Base-by-base conservation (phyloP, 495 filamentous ascomycete species). In the Thozetella sp. region DNA sequence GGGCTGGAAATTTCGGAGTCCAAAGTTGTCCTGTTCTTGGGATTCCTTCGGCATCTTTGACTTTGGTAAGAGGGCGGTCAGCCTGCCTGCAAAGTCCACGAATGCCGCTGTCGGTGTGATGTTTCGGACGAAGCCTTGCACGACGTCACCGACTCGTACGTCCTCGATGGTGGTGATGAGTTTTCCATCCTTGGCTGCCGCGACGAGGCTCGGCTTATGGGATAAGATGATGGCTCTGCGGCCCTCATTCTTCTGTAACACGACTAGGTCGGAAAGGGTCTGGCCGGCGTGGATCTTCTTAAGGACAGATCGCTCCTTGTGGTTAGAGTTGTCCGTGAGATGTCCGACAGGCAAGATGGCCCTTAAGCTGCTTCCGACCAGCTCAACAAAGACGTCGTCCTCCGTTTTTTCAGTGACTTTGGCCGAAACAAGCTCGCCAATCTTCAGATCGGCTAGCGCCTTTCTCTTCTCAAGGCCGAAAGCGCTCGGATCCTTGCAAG, bases 401-500 rank as follows among this genome's bases (percentile, higher is more conserved):
- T 86, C 85, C 2, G 90, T 89, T 75, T 97, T 97, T 67, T 96
- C 92, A 25, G 89, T 88, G 19, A 97, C 90, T 40, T 82, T 90
- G 48, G 88, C 95, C 52, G 83, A 81, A 15, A 96, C 89, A 53
- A 92, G 63, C 54, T 88, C 74, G 30, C 93, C 93, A 48, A 86
- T 74, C 25, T 86, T 80, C 17, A 97, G 76, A 27, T 85, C 83
- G 55, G 89, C 83, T 57, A 96, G 86, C 17, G 90, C 88, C 51
- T 83, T 80, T 66, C 91, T 87, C 65, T 94, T 91, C 40, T 87
- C 85, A 12, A 88, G 79, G 17, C 88, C 89, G 65, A 93, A 93
- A 0, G 83, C 81, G 17, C 85, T 85, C 2, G 91, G 90, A 61
- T 96, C 92, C 77, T 93, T 97, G 84, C 96, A 98, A 34, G 94